These are phyloP conservation scores for Phytophthora rubi DNA, from an alignment of 352 stramenopile genomes.

Conservation along the genomic window DNA sequence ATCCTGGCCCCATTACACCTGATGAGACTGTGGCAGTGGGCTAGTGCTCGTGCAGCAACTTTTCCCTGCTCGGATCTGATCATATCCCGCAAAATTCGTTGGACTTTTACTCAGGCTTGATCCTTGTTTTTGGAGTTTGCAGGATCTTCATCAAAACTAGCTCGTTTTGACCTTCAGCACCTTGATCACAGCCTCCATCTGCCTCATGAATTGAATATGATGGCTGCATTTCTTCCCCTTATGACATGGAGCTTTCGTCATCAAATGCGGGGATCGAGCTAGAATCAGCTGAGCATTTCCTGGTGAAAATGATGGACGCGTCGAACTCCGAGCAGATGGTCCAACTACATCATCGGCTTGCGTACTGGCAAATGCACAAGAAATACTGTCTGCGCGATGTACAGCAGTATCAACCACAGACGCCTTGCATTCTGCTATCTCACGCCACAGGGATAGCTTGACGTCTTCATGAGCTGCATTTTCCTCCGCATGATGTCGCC, in stretches of 20 bases:
- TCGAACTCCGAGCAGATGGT: background rate
- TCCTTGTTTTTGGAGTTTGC: background rate
- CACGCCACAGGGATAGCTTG: background rate
- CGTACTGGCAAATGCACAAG: background rate
- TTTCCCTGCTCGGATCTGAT: background rate
- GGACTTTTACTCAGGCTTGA: background rate
- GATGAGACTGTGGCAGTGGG: background rate
- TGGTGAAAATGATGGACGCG: background rate
- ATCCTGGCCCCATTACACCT: no score
- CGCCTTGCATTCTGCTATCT: slow-evolving; percentile 1
- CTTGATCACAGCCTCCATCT: background rate
- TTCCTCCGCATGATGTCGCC: slow-evolving; percentile 9
- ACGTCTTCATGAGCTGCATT: slow-evolving; percentile 3
- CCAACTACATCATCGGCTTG: background rate
- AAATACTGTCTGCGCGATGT: background rate
- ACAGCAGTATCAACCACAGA: background rate
- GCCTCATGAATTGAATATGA: background rate
- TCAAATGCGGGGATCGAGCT: background rate
- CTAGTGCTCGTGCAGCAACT: background rate
- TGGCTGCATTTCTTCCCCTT: background rate
- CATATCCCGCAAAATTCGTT: background rate
- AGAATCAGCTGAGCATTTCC: background rate
- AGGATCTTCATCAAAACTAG: background rate
- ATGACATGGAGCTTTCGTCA: background rate
- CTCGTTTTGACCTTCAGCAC: background rate